These are phyloP conservation scores for Pseudisothecium myosuroides DNA, from an alignment of 225 moss, liverwort and hornwort genomes.

Conservation along the genomic window DNA sequence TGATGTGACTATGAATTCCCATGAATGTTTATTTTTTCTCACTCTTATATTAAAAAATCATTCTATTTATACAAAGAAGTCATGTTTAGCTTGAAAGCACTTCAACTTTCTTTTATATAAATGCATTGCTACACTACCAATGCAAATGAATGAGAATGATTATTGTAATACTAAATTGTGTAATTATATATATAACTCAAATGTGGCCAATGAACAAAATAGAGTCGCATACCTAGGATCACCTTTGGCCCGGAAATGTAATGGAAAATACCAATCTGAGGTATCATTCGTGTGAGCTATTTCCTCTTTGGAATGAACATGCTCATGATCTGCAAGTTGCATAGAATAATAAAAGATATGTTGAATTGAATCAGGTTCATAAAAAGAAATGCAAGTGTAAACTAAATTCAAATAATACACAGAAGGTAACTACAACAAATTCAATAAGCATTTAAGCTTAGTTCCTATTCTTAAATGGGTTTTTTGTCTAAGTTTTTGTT, in stretches of 20 bases:
- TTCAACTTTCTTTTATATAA: too few relatives aligned
- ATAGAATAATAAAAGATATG: neutral
- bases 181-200: neutral
- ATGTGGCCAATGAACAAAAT: neutral
- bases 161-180: neutral
- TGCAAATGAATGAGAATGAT: accelerated
- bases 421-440: neutral
- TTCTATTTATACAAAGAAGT: neutral
- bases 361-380: neutral
- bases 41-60: neutral
- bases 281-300: neutral
- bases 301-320: neutral
- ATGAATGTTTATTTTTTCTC: neutral
- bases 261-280: neutral
- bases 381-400: neutral
- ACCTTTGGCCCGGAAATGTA: neutral
- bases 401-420: too few relatives aligned
- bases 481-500: neutral
- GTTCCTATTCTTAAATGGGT: neutral
- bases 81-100: neutral
- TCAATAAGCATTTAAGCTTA: neutral
- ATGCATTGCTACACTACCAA: too few relatives aligned
- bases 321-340: neutral
- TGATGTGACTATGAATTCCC: neutral
- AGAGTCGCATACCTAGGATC: too few relatives aligned